Evolutionary conservation across 352 stramenopile genomes (phyloP).

Genomic region (Globisporangium solare): DNA sequence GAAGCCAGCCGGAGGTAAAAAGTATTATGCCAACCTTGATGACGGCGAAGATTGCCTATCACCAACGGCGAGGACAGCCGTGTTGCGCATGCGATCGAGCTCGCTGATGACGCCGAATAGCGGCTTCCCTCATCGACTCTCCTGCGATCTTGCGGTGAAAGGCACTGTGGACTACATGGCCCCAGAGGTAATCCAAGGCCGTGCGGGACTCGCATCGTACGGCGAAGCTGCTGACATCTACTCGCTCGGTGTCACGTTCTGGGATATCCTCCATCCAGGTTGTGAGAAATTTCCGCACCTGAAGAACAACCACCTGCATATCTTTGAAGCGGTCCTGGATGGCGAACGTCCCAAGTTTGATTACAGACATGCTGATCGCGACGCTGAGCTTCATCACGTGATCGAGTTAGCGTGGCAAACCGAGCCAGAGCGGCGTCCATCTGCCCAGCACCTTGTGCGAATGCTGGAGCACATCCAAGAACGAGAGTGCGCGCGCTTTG

Average conservation of each 20-base stretch:
- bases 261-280: constrained; percentile 59
- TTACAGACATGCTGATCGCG: constrained; percentile 11
- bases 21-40: no score
- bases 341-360: constrained; percentile 44
- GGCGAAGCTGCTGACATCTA: constrained; percentile 69
- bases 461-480: constrained; percentile 44
- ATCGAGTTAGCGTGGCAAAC: constrained; percentile 43
- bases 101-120: no score
- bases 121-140: no score
- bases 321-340: constrained; percentile 50
- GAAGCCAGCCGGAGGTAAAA: no score
- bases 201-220: constrained; percentile 44
- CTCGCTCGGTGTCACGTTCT: constrained; percentile 69
- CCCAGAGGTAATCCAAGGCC: constrained; percentile 68
- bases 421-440: constrained; percentile 33
- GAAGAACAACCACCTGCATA: constrained; percentile 50
- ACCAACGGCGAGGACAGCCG: no score
- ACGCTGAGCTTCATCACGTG: constrained; percentile 31
- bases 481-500: constrained; percentile 34
- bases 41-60: no score
- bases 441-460: constrained; percentile 37
- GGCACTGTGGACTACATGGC: constrained; percentile 80
- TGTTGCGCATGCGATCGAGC: no score
- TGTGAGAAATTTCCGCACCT: constrained; percentile 41
- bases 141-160: constrained; percentile 35